These are phyloP conservation scores for Saccharomycopsis vini DNA, from an alignment of 805 yeast genomes.

Conservation along the genomic window DNA sequence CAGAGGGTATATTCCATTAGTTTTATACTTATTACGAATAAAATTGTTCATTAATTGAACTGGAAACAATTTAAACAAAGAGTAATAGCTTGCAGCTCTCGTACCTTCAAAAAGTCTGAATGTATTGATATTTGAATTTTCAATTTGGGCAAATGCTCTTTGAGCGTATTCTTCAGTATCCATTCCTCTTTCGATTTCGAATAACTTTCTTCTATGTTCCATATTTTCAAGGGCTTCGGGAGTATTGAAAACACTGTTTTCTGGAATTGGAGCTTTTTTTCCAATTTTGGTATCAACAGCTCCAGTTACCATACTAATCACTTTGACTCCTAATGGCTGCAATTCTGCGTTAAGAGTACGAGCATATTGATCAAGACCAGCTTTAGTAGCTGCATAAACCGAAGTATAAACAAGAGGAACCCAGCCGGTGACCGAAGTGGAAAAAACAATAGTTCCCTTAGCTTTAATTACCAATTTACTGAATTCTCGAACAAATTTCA, in stretches of 20 bases:
- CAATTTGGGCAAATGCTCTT: slow-evolving; percentile 42
- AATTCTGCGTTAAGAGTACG: slow-evolving; percentile 53
- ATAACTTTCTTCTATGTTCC: neutral
- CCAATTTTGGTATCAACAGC: slow-evolving; percentile 51
- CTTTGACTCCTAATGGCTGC: slow-evolving; percentile 64
- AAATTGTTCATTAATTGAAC: neutral
- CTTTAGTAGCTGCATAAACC: slow-evolving; percentile 58
- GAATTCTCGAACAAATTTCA: slow-evolving; percentile 53
- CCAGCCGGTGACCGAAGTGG: slow-evolving; percentile 63
- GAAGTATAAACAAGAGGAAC: slow-evolving; percentile 63
- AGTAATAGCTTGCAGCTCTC: neutral
- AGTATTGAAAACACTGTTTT: slow-evolving; percentile 19
- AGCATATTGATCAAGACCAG: slow-evolving; percentile 69
- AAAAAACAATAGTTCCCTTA: slow-evolving; percentile 61
- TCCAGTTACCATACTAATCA: slow-evolving; percentile 63
- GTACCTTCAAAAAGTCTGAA: slow-evolving; percentile 13
- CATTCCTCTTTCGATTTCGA: slow-evolving; percentile 45
- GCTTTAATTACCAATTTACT: slow-evolving; percentile 47
- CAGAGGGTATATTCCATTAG: neutral
- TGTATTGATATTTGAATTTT: slow-evolving; percentile 15
- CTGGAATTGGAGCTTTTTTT: slow-evolving; percentile 49
- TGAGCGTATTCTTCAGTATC: slow-evolving; percentile 48
- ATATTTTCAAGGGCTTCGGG: neutral
- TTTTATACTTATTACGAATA: neutral
- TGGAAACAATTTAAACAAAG: neutral